Conservation (phyloP, 495 filamentous ascomycete genomes). For the Corynascus novoguineensis region DNA sequence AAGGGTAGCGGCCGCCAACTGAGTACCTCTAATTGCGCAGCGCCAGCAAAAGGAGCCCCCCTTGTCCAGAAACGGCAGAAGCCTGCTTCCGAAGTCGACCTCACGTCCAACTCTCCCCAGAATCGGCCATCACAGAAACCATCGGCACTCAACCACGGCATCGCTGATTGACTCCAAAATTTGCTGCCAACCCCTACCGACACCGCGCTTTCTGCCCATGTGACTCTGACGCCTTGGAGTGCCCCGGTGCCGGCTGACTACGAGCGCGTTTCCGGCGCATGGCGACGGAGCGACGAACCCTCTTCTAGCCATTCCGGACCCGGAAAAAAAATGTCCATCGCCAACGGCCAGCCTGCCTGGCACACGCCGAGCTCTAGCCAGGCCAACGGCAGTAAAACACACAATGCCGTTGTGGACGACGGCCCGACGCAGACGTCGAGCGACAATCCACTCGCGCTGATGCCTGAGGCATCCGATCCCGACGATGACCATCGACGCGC, state of each 20-base stretch:
- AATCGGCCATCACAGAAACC: constrained; percentile 36
- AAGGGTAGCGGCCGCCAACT: background rate
- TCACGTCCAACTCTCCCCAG: constrained; percentile 37
- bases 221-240: constrained; percentile 33
- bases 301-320: constrained; percentile 30
- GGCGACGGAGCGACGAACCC: constrained; percentile 37
- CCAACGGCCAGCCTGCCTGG: constrained; percentile 47
- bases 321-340: constrained; percentile 46
- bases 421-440: constrained; percentile 34
- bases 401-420: constrained; percentile 33
- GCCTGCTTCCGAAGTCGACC: constrained; percentile 42
- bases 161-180: constrained; percentile 30
- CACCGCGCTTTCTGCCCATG: constrained; percentile 36
- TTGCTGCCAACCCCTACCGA: constrained; percentile 37
- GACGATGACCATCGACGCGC: constrained; percentile 43
- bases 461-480: constrained; percentile 50
- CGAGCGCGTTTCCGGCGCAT: constrained; percentile 46
- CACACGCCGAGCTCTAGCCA: constrained; percentile 34
- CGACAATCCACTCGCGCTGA: constrained; percentile 34
- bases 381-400: constrained; percentile 31
- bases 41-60: constrained; percentile 23
- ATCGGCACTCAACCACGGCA: constrained; percentile 38
- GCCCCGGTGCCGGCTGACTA: constrained; percentile 40
- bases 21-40: background rate
- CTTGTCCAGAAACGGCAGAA: constrained; percentile 33